Conservation (phyloP, 192 early-diverging fungal species). For the Backusella westeae region DNA sequence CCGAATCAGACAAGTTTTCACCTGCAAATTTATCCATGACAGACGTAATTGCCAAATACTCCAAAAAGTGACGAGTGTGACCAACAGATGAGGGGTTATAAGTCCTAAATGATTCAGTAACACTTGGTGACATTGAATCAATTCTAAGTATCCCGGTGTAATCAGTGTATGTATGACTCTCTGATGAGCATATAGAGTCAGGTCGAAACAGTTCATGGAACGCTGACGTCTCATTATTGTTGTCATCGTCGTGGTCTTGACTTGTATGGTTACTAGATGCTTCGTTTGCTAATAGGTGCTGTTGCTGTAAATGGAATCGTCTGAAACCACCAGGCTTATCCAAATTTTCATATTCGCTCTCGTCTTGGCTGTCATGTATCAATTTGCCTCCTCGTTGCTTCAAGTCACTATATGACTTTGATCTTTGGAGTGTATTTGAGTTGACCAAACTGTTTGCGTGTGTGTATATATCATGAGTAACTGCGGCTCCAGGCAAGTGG, state of each 20-base stretch:
- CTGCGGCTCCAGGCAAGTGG: constrained; percentile 43
- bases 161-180: constrained; percentile 31
- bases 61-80: constrained; percentile 32
- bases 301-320: constrained; percentile 70
- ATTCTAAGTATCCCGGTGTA: constrained; percentile 23
- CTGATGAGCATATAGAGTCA: constrained; percentile 11
- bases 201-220: constrained; percentile 23
- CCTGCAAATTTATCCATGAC: constrained; percentile 49
- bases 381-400: neutral
- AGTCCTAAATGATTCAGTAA: neutral
- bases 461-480: constrained; percentile 46
- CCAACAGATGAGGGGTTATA: neutral
- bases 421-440: constrained; percentile 24
- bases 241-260: neutral
- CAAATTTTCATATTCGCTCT: constrained; percentile 44
- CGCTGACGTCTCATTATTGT: neutral
- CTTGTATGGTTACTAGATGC: neutral
- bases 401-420: constrained; percentile 20
- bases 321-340: constrained; percentile 80
- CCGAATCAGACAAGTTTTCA: constrained; percentile 41
- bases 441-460: constrained; percentile 32
- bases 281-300: constrained; percentile 2
- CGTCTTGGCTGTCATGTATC: constrained; percentile 14
- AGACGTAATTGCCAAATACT: constrained; percentile 38
- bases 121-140: constrained; percentile 8